Base-by-base conservation (phyloP, 331 rosid species). In the Rhamnella rubrinervis region DNA sequence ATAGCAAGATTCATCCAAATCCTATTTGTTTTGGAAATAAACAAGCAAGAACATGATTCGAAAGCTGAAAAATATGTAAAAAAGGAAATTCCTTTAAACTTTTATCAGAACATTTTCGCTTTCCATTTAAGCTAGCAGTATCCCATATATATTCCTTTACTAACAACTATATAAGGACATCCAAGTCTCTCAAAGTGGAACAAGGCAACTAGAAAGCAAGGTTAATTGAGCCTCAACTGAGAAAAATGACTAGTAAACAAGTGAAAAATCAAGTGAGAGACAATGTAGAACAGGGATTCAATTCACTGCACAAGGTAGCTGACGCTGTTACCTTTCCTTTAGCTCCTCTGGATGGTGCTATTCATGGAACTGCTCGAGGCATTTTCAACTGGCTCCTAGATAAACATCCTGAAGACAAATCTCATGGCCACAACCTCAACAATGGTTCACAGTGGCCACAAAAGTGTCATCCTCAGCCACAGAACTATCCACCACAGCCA, bases 281-380 rank as follows among this genome's bases (percentile, higher is more conserved):
- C 10, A 53, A 12, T 6, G 58, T 53, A 53, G 58, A 53, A 18
- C 12, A 6, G 4, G 58, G 26, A 21, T 53, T 53, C 25, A 8
- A 53, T 53, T 1, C 9, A 53, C 25, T 53, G 58, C 18, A n/a
- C 25, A 17, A 21, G 21, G 8, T 53, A 6, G 58, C 26, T 19
- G 58, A 53, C 19, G 10, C 0, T 53, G 13, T 19, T 4, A n/a
- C 58, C 58, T 53, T 53, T 53, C 58, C 25, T 53, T 53, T 53
- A 53, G 58, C 58, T 8, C 26, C 58, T 53, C 25, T 53, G 25
- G 58, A 53, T 19, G 58, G 58, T 53, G 58, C 58, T 53, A 53
- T 53, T 6, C 58, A 53, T 53, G 58, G 58, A 53, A 18, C 58
- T 17, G 58, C 58, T 53, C 58, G 26, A 53, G 25, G 58, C 4